Conservation (phyloP, 176 grass and related monocot species). For the Lolium perenne region DNA sequence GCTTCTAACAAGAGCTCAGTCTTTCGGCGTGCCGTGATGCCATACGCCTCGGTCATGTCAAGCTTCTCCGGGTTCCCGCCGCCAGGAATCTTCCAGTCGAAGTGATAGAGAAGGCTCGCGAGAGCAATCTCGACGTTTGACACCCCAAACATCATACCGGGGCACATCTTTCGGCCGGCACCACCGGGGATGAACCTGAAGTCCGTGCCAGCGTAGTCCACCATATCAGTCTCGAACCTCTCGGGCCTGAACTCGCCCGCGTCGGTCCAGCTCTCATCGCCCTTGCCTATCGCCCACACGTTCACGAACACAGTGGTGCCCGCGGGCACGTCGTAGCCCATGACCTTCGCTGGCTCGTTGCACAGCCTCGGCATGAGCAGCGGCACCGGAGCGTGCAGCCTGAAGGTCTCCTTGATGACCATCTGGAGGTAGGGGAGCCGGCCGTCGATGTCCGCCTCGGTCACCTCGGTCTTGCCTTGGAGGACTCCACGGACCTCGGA, state of each 20-base stretch:
- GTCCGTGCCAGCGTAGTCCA: conserved; percentile 11
- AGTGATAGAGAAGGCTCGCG: conserved; percentile 40
- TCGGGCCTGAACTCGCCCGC: conserved; percentile 45
- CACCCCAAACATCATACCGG: conserved; percentile 41
- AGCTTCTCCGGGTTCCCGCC: not conserved
- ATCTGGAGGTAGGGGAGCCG: conserved; percentile 40
- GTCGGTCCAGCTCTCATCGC: conserved; percentile 41
- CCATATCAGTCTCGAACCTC: conserved; percentile 12
- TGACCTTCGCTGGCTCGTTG: conserved; percentile 34
- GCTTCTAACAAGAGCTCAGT: not conserved
- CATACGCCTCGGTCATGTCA: conserved; percentile 44
- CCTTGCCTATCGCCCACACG: conserved; percentile 50
- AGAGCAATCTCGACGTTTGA: conserved; percentile 37
- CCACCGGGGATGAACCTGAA: conserved; percentile 45
- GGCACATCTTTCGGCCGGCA: conserved; percentile 48
- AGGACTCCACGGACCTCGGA: conserved; percentile 38
- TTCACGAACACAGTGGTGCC: conserved; percentile 42
- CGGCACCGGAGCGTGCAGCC: conserved; percentile 46
- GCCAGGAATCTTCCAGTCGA: conserved; percentile 30
- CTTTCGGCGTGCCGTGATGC: not conserved
- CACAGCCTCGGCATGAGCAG: conserved; percentile 47
- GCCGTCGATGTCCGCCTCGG: conserved; percentile 15
- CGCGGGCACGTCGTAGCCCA: conserved; percentile 45
- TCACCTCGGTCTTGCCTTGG: not conserved
- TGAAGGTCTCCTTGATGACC: conserved; percentile 58